Evolutionary conservation across 108 stramenopile species (phyloP).

Genomic region (Skeletonema menzelii): DNA sequence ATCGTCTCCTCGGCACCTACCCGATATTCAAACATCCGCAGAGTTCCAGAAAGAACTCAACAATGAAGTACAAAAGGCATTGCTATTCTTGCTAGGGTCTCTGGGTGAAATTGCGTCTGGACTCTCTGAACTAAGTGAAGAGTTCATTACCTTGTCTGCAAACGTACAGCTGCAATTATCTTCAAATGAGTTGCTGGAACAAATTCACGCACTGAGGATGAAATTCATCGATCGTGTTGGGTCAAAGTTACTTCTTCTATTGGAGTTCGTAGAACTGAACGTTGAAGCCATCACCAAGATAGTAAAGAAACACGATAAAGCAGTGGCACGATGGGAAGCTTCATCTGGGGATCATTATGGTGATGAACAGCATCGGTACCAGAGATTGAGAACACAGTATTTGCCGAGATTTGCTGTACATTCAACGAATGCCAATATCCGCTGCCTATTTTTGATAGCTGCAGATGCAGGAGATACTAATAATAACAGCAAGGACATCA

Average conservation of each 20-base stretch:
- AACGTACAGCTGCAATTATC: neutral
- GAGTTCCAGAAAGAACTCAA: constrained; percentile 57
- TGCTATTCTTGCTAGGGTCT: constrained; percentile 57
- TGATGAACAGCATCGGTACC: constrained; percentile 22
- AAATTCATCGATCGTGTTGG: constrained; percentile 40
- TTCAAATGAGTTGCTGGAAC: neutral
- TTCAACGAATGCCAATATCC: constrained; percentile 33
- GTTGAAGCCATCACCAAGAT: constrained; percentile 75
- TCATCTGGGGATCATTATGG: neutral
- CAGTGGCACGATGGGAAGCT: constrained; percentile 18
- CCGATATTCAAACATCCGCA: neutral
- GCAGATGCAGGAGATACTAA: constrained; percentile 33
- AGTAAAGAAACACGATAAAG: constrained; percentile 87
- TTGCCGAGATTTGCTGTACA: constrained; percentile 31
- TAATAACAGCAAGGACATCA: neutral
- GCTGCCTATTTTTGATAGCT: constrained; percentile 29
- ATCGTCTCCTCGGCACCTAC: neutral
- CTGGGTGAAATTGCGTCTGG: constrained; percentile 55
- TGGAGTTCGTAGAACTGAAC: constrained; percentile 68
- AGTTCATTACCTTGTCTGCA: constrained; percentile 3
- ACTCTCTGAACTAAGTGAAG: constrained; percentile 25
- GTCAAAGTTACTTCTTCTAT: constrained; percentile 44
- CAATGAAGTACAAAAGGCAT: constrained; percentile 69
- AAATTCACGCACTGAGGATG: constrained; percentile 20
- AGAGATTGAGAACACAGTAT: constrained; percentile 35